These are phyloP conservation scores for Orbilia oligospora DNA, from an alignment of 2,329 filamentous ascomycete species.

Conservation along the genomic window DNA sequence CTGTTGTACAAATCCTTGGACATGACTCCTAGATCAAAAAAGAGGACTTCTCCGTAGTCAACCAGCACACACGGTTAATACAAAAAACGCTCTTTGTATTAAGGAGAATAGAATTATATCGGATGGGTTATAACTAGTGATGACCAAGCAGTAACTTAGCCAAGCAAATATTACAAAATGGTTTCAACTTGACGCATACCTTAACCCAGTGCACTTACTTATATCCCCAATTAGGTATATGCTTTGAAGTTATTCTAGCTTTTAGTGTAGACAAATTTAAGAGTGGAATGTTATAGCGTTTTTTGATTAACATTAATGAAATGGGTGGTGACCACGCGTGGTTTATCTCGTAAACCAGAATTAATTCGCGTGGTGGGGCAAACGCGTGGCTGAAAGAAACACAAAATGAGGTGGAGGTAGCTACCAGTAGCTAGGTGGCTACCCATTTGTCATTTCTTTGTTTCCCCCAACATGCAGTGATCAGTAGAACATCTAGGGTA, in stretches of 20 bases:
- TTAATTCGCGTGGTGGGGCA: slow-evolving; percentile 16
- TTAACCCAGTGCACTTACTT: too few species aligned
- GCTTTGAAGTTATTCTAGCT: too few species aligned
- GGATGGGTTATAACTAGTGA: background rate
- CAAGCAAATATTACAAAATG: too few species aligned
- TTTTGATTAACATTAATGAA: too few species aligned
- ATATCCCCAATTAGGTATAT: too few species aligned
- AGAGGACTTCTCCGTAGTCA: background rate
- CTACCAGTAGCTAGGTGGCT: too few species aligned
- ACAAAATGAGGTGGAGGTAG: background rate
- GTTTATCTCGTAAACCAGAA: too few species aligned
- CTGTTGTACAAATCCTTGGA: slow-evolving; percentile 80
- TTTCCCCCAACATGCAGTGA: background rate
- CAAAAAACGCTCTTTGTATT: too few species aligned
- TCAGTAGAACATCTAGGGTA: background rate
- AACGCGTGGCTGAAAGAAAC: slow-evolving; percentile 14
- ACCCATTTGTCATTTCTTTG: background rate
- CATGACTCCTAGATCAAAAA: slow-evolving; percentile 44
- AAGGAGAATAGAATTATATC: background rate
- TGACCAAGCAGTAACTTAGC: too few species aligned
- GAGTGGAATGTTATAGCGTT: too few species aligned
- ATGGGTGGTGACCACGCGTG: slow-evolving; percentile 29
- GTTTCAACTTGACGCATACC: too few species aligned
- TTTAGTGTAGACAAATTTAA: too few species aligned
- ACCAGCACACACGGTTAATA: background rate